Conservation (phyloP, 768 basidiomycete species). For the Tylopilus sp. region DNA sequence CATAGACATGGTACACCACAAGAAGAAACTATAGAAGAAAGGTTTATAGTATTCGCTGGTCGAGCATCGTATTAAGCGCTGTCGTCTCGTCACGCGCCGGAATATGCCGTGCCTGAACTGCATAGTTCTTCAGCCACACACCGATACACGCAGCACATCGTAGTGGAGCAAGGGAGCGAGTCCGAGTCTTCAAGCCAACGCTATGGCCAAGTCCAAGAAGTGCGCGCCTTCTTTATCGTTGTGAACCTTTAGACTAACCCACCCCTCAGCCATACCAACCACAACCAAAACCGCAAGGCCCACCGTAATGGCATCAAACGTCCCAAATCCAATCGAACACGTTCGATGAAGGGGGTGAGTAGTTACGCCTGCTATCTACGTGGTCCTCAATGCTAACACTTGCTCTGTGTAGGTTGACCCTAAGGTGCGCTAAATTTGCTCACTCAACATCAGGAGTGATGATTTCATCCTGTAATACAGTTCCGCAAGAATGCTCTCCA, state of each 20-base stretch:
- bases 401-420: conserved; percentile 59
- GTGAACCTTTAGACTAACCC: conserved; percentile 13
- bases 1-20: too few species aligned
- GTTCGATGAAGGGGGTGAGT: conserved; percentile 91
- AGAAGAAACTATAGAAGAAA: too few species aligned
- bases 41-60: too few species aligned
- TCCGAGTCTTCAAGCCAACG: conserved; percentile 16
- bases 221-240: conserved; percentile 34
- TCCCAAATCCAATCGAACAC: conserved; percentile 66
- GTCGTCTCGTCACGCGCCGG: too few species aligned
- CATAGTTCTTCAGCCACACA: conserved; percentile 35
- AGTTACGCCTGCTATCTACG: neutral
- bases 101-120: conserved; percentile 22
- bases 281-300: conserved; percentile 96
- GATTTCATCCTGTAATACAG: conserved; percentile 35
- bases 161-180: neutral
- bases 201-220: conserved; percentile 99
- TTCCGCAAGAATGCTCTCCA: conserved; percentile 81
- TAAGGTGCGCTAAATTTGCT: conserved; percentile 49
- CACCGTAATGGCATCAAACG: conserved; percentile 97
- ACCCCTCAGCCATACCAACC: conserved; percentile 73
- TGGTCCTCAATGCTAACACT: neutral
- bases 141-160: too few species aligned
- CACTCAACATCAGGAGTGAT: neutral
- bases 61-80: too few species aligned